Base-by-base conservation (phyloP, 1,284 basidiomycete species). In the Sporisorium graminicola region DNA sequence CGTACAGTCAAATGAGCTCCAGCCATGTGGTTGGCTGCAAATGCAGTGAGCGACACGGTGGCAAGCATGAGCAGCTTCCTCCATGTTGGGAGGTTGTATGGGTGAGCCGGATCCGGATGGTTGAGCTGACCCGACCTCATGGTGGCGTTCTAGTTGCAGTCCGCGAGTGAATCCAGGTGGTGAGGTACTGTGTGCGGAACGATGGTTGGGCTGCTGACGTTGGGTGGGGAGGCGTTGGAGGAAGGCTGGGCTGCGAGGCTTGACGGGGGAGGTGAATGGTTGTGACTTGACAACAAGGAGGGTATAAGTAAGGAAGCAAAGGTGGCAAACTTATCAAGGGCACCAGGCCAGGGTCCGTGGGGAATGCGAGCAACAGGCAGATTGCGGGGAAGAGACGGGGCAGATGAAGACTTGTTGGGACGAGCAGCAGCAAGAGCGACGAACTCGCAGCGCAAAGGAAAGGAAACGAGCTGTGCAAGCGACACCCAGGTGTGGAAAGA, bases 61-160 rank as follows among this genome's bases (percentile, higher is more conserved):
- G 74, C 46, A 26, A 86, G 77, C 66, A 86, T 83, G 52, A 70
- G 60, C 16, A 78, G 65, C 71, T 86, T 86, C 42, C 82, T 68
- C 75, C 68, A 65, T 55, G 67, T 66, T 24, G 75, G 66, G 18
- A 86, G 67, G 56, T 78, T 78, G 76, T 65, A 71, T 33, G 76
- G 76, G 29, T 78, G 76, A 31, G 63, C 62, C 6, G 76, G 76
- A 42, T 78, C 76, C 26, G 76, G 63, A 33, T 77, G 74, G 47
- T 56, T 26, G 52, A 66, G 59, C 22, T 65, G 63, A 44, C 46
- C 53, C 8, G 67, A 64, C 53, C 57, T 64, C 67, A 70, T 66
- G 59, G 18, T 63, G 64, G 35, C 33, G 20, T 14, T 24, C 7
- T 22, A 8, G 24, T 2, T 14, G 33, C 29, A 22, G n/a, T 24